Base-by-base conservation (phyloP, 371 early-diverging fungal species). In the Mucor plumbeus region DNA sequence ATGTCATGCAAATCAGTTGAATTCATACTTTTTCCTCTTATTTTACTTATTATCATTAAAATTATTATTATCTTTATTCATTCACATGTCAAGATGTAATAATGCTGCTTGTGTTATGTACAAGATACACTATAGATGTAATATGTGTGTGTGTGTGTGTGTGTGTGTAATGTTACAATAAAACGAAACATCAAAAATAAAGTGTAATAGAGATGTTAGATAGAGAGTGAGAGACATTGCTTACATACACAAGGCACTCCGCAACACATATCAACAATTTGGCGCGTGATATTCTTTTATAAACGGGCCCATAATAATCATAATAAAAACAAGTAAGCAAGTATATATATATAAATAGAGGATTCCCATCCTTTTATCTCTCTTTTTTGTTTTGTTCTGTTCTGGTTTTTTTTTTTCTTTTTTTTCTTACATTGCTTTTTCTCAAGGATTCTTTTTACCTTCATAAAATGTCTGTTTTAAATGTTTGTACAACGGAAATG, bases 251-350 rank as follows among this genome's bases (percentile, higher is more conserved):
- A 17, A 44, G 44, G 44, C 34, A 55, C 41, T 41, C 40, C 60
- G 60, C 40, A 44, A 41, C 41, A 21, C 41, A 41, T 31, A 43
- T 44, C 60, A 26, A 44, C 40, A 60, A 33, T 40, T 33, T 43
- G 34, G 68, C 68, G 68, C 68, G 68, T 67, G 68, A 67, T 67
- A 38, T 47, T 55, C 55, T 55, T 35, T 33, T 55, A 55, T 55
- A 50, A 50, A 50, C 50, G 50, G 21, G 50, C 50, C 50, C 50
- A 50, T 50, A 50, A 50, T 50, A 50, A 50, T 21, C 50, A 50
- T 50, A 50, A 50, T 50, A 60, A 33, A 40, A 59, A 59, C 40
- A 41, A 34, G 39, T 26, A 31, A 40, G 44, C 33, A 44, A 60
- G 34, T 14, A 9, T 48, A 61, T 54, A 15, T 39, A 55, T 40